phyloP scores from a whole-genome alignment of 106 monocot genomes.

The Gastrodia elata region DNA sequence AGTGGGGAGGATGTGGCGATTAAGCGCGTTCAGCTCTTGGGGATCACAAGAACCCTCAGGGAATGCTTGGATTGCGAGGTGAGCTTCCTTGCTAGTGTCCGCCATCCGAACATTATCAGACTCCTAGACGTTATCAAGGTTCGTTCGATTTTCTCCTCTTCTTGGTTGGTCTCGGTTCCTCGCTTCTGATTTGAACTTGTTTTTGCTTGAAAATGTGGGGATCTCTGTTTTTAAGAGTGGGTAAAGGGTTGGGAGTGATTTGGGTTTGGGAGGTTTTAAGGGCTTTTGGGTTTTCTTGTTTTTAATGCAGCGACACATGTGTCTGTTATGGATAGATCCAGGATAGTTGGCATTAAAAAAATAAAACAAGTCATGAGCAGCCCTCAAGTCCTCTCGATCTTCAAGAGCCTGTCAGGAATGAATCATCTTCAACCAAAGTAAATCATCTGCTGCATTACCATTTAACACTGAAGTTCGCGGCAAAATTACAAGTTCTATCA shows the following conservation, averaged over 20 bases:
- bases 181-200: neutral
- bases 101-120: conserved; percentile 55
- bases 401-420: too few relatives aligned
- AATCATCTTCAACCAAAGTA: too few relatives aligned
- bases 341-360: too few relatives aligned
- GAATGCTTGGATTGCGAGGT: conserved; percentile 50
- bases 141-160: neutral
- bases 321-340: neutral
- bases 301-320: too few relatives aligned
- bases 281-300: too few relatives aligned
- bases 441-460: too few relatives aligned
- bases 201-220: neutral
- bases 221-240: neutral
- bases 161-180: neutral
- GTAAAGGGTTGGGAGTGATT: neutral
- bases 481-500: too few relatives aligned
- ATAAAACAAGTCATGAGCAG: too few relatives aligned
- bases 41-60: conserved; percentile 25
- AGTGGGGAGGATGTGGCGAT: conserved; percentile 33
- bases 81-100: conserved; percentile 39
- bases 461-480: too few relatives aligned
- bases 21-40: conserved; percentile 39
- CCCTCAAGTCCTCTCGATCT: too few relatives aligned
- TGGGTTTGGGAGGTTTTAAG: too few relatives aligned
- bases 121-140: conserved; percentile 45